Evolutionary conservation across 371 early-diverging fungal species (phyloP).

Genomic region (Haplosporangium sp.): DNA sequence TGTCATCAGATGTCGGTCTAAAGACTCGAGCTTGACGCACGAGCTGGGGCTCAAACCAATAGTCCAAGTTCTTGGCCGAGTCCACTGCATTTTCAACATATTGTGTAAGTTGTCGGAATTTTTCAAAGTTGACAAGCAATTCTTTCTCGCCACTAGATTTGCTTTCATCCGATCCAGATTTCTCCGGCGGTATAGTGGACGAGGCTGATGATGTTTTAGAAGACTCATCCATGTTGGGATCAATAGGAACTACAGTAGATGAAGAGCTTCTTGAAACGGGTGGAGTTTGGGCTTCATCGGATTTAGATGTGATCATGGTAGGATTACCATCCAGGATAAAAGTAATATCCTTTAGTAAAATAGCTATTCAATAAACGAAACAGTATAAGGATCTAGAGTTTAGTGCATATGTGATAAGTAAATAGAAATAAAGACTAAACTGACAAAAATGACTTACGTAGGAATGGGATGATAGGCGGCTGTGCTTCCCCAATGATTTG

Average conservation of each 20-base stretch:
- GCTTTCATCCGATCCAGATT: neutral
- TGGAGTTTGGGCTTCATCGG: neutral
- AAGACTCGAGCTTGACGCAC: constrained; percentile 51
- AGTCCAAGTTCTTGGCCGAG: constrained; percentile 37
- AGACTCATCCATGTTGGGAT: neutral
- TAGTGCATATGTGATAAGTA: neutral
- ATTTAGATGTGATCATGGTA: constrained; percentile 42
- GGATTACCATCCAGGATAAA: constrained; percentile 67
- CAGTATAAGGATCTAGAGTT: neutral
- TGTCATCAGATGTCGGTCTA: constrained; percentile 28
- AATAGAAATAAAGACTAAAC: neutral
- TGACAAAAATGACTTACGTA: constrained; percentile 48
- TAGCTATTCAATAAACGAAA: constrained; percentile 31
- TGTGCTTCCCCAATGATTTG: constrained; percentile 48
- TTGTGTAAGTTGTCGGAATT: constrained; percentile 57
- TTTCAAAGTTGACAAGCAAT: constrained; percentile 65
- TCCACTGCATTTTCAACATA: constrained; percentile 55
- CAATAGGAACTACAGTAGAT: neutral
- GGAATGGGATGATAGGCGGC: constrained; percentile 61
- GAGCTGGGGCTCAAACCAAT: constrained; percentile 51
- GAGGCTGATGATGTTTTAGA: neutral
- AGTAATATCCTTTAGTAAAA: constrained; percentile 67
- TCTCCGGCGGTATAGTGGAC: neutral
- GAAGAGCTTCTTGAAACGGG: neutral
- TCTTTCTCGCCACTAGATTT: neutral